Evolutionary conservation across 345 rosid species (phyloP).

Genomic region (Rhizophora apiculata): DNA sequence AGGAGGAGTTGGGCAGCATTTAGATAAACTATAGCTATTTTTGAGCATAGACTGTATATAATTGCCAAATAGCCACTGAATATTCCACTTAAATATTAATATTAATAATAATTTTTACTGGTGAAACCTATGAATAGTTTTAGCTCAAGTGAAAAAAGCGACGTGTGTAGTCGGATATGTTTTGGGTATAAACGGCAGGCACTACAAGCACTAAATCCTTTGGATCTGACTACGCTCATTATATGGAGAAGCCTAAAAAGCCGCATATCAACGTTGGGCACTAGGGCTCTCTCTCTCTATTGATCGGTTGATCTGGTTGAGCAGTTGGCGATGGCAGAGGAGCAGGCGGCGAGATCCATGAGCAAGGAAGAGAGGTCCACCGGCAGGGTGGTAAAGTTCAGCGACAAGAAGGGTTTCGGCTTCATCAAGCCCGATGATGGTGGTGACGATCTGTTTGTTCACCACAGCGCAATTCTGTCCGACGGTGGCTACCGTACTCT

Average conservation of each 20-base stretch:
- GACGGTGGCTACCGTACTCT: constrained; percentile 48
- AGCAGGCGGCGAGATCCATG: constrained; percentile 12
- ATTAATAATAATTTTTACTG: no score
- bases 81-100: no score
- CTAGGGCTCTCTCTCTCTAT: background rate
- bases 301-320: background rate
- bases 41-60: no score
- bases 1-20: no score
- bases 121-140: no score
- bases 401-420: constrained; percentile 74
- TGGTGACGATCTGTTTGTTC: constrained; percentile 83
- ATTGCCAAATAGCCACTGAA: no score
- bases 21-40: no score
- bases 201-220: no score
- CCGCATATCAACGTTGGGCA: background rate
- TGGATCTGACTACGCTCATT: no score
- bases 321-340: constrained; percentile 24
- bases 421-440: constrained; percentile 91
- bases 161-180: no score
- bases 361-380: constrained; percentile 36
- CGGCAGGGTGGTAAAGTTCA: constrained; percentile 77
- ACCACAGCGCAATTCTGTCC: constrained; percentile 72
- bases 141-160: no score
- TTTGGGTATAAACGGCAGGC: no score
- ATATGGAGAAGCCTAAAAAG: background rate